Conservation (phyloP, 345 rosid genomes). For the Salix koriyanagi region DNA sequence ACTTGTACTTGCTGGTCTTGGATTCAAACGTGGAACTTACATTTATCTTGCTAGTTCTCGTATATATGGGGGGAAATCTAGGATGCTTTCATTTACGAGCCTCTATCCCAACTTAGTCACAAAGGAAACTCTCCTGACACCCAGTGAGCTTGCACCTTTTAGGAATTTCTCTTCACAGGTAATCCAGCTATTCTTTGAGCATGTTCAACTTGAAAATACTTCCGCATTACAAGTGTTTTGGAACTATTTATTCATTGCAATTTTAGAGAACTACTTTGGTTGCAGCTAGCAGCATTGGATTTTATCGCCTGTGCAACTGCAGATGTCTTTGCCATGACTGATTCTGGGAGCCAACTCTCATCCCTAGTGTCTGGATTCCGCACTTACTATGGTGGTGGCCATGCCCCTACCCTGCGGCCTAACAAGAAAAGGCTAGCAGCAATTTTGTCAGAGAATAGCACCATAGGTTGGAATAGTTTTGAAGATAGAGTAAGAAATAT, state of each 20-base stretch:
- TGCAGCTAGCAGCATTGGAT: slow-evolving; percentile 86
- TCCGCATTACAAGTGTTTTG: background rate
- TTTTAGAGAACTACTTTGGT: background rate
- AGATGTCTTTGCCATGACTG: slow-evolving; percentile 90
- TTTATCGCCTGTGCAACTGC: slow-evolving; percentile 85
- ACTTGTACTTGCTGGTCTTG: slow-evolving; percentile 77
- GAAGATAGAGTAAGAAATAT: slow-evolving; percentile 64
- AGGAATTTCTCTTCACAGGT: slow-evolving; percentile 89
- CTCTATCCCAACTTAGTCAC: slow-evolving; percentile 83
- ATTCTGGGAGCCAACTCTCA: slow-evolving; percentile 88
- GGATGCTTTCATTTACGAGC: slow-evolving; percentile 64
- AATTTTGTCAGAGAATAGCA: slow-evolving; percentile 54
- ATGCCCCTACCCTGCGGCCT: slow-evolving; percentile 74
- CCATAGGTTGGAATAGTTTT: slow-evolving; percentile 55
- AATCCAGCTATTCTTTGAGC: background rate
- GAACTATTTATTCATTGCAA: background rate
- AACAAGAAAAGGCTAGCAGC: slow-evolving; percentile 89
- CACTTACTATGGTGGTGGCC: slow-evolving; percentile 67
- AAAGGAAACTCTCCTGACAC: slow-evolving; percentile 80
- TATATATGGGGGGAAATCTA: slow-evolving; percentile 60
- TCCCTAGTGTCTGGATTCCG: slow-evolving; percentile 86
- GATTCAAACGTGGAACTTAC: slow-evolving; percentile 55
- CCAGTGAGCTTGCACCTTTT: slow-evolving; percentile 72
- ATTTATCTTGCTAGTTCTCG: slow-evolving; percentile 80
- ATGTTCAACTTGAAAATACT: background rate